phyloP scores from a whole-genome alignment of 768 basidiomycete genomes.

The Cystofilobasidium capitatum region DNA sequence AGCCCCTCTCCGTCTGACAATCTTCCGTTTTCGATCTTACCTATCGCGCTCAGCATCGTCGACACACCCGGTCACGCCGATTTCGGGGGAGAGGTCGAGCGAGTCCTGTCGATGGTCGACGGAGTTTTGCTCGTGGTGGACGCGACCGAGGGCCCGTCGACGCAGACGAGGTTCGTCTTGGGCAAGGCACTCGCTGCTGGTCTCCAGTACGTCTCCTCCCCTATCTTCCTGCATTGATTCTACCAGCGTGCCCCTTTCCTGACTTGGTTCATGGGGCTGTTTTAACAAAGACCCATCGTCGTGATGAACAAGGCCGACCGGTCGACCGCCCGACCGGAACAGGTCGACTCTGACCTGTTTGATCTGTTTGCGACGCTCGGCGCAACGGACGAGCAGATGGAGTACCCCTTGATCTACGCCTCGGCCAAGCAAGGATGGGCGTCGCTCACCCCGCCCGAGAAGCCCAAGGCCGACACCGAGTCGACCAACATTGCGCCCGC shows the following conservation, averaged over 20 bases:
- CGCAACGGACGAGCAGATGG: slow-evolving; percentile 28
- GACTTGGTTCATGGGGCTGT: background rate
- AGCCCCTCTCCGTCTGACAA: background rate
- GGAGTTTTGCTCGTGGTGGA: slow-evolving; percentile 27
- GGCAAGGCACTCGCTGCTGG: slow-evolving; percentile 27
- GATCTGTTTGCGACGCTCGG: slow-evolving; percentile 25
- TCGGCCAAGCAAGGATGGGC: slow-evolving; percentile 29
- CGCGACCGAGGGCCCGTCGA: slow-evolving; percentile 26
- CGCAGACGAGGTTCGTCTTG: slow-evolving; percentile 35
- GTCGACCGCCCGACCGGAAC: slow-evolving; percentile 23
- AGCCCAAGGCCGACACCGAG: slow-evolving; percentile 25
- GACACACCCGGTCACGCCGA: slow-evolving; percentile 29
- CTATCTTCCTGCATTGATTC: background rate
- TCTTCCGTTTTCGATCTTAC: background rate
- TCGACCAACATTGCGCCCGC: slow-evolving; percentile 23
- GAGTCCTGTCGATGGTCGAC: slow-evolving; percentile 27
- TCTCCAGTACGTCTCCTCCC: slow-evolving; percentile 10
- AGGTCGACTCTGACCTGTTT: slow-evolving; percentile 27
- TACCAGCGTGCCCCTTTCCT: background rate
- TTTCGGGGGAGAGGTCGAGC: slow-evolving; percentile 28
- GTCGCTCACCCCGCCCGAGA: slow-evolving; percentile 14
- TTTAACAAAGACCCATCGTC: slow-evolving; percentile 20
- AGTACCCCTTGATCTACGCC: slow-evolving; percentile 26
- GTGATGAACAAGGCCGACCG: slow-evolving; percentile 29
- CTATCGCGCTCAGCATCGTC: slow-evolving; percentile 21